These are phyloP conservation scores for Haplographium delicatum DNA, from an alignment of 495 filamentous ascomycete genomes.

Conservation along the genomic window DNA sequence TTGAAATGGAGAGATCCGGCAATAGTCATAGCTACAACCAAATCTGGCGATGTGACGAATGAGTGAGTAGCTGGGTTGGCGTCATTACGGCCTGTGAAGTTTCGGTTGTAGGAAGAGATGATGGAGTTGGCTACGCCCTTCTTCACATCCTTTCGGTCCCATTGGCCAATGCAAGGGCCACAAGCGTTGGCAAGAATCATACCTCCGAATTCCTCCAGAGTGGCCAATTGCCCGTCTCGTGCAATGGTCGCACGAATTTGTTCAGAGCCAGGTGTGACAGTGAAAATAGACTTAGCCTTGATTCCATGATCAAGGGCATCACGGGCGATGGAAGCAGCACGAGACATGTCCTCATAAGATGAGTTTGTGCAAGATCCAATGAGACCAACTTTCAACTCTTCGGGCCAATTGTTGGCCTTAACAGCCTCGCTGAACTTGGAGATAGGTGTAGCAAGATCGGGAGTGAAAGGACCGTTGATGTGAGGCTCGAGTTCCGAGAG, in stretches of 20 bases:
- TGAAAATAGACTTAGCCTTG: conserved; percentile 91
- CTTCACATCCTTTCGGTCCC: conserved; percentile 91
- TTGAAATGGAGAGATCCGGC: conserved; percentile 95
- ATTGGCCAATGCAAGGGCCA: conserved; percentile 60
- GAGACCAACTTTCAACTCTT: conserved; percentile 93
- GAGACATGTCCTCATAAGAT: conserved; percentile 98
- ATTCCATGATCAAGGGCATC: conserved; percentile 91
- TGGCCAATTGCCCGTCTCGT: conserved; percentile 91
- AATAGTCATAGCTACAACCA: conserved; percentile 87
- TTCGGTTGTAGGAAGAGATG: conserved; percentile 95
- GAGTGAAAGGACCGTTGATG: conserved; percentile 99
- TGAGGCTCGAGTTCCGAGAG: conserved; percentile 92
- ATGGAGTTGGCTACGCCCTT: conserved; percentile 98
- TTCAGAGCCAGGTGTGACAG: conserved; percentile 94
- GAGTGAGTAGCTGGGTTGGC: conserved; percentile 98
- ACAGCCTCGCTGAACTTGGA: conserved; percentile 96
- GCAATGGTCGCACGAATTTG: conserved; percentile 67
- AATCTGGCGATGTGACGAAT: conserved; percentile 97
- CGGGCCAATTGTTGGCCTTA: conserved; percentile 90
- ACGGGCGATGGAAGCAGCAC: conserved; percentile 88
- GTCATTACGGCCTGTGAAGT: conserved; percentile 99
- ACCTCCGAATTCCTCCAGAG: conserved; percentile 96
- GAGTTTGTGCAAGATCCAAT: conserved; percentile 99
- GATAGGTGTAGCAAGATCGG: conserved; percentile 95
- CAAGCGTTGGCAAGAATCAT: conserved; percentile 97